Evolutionary conservation across 2,329 filamentous ascomycete genomes (phyloP).

Genomic region (Aspergillus caelatus): DNA sequence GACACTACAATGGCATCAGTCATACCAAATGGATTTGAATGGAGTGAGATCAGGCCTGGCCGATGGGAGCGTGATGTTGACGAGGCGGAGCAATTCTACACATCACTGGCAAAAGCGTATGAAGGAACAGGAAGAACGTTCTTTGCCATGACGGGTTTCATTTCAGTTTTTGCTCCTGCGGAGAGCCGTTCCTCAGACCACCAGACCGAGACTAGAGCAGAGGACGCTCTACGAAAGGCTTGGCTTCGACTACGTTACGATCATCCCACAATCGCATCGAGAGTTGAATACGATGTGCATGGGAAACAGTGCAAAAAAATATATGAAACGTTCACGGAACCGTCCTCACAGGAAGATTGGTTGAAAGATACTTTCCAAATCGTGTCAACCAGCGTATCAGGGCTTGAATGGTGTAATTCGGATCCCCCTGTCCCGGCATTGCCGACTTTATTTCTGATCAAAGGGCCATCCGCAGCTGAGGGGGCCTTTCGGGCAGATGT

Average conservation of each 20-base stretch:
- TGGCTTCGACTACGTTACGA: conserved; percentile 28
- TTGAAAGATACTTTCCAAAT: conserved; percentile 21
- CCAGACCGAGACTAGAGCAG: conserved; percentile 5
- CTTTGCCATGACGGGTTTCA: conserved; percentile 47
- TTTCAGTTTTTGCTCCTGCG: conserved; percentile 27
- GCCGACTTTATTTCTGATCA: conserved; percentile 29
- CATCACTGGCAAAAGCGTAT: conserved; percentile 37
- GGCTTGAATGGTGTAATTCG: conserved; percentile 28
- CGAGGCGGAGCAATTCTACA: conserved; percentile 48
- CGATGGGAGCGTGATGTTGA: conserved; percentile 38
- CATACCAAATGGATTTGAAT: conserved; percentile 3
- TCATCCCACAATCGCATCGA: conserved; percentile 28
- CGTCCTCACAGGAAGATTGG: conserved; percentile 15
- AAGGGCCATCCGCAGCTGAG: background rate
- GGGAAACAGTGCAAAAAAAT: conserved; percentile 25
- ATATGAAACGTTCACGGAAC: conserved; percentile 19
- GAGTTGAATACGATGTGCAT: conserved; percentile 21
- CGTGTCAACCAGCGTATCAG: conserved; percentile 16
- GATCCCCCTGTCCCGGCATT: conserved; percentile 27
- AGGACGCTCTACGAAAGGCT: conserved; percentile 20
- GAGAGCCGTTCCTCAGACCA: background rate
- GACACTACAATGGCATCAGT: background rate
- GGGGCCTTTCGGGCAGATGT: conserved; percentile 15
- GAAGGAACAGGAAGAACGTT: conserved; percentile 43
- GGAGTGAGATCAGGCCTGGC: conserved; percentile 9